Base-by-base conservation (phyloP, 75 land plant genomes). In the Picea sitchensis region DNA sequence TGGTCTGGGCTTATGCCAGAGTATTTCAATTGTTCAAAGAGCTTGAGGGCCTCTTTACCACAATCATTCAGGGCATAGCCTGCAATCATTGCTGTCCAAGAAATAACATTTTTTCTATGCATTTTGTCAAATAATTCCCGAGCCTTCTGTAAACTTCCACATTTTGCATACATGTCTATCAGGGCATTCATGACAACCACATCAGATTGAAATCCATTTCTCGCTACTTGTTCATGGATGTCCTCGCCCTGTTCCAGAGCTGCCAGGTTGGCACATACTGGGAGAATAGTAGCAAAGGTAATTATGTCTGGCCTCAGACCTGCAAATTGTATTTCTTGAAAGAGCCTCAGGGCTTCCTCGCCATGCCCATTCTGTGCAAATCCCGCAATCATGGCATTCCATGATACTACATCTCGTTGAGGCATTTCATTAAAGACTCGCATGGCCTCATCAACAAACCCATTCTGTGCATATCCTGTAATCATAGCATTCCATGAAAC, bases 61-160 rank as follows among this genome's bases (percentile, higher is more conserved):
- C 31, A 44, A 0, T 78, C 78, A 73, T 62, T 58, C 73, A 72
- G 38, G 1, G 80, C 60, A 59, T 63, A 80, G 8, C 81, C 82
- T 75, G 47, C 76, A 58, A 86, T 58, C 79, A 86, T 44, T 14
- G 84, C 63, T n/a, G 64, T 85, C 83, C 87, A 85, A 75, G 83
- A 26, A 13, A 85, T 73, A 13, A 38, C 14, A 79, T 82, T 83
- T 61, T 68, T 63, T 44, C 36, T 15, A 20, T 14, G 44, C 51
- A 81, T 73, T 73, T 26, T 47, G 57, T 58, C 71, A 75, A 83
- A 80, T 79, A 78, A 26, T 44, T 41, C 7, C 56, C 79, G n/a
- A 14, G 82, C 82, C 18, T 59, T 62, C 9, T 30, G 71, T 56
- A 81, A 4, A n/a, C 64, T 6, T 30, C 83, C 80, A 30, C 79